Percentiles rank a stretch among this genome's conserved stretches.
Evolutionary conservation across 2,329 filamentous ascomycete genomes (phyloP).

Genomic region (Rutstroemia sp.): DNA sequence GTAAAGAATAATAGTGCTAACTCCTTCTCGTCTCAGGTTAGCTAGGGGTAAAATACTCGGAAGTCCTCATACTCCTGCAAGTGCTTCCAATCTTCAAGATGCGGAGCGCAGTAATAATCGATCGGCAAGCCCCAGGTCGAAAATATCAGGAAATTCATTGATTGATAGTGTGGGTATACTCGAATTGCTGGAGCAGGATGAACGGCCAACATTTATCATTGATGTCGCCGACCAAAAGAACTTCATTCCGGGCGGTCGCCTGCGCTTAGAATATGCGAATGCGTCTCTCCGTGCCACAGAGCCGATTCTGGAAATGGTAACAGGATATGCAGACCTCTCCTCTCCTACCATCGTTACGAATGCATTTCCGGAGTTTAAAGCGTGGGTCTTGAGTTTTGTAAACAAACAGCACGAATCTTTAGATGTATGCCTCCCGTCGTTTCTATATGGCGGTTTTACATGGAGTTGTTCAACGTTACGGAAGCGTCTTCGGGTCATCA

Average conservation of each 20-base stretch:
- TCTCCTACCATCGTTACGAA: slow-evolving; percentile 30
- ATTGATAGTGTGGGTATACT: slow-evolving; percentile 59
- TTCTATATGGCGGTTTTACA: slow-evolving; percentile 53
- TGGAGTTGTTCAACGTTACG: slow-evolving; percentile 68
- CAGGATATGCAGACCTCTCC: slow-evolving; percentile 21
- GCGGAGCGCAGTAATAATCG: neutral
- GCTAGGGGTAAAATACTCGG: slow-evolving; percentile 26
- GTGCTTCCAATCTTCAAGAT: neutral
- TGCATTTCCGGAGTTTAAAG: slow-evolving; percentile 58
- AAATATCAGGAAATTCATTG: slow-evolving; percentile 42
- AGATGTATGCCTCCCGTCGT: slow-evolving; percentile 46
- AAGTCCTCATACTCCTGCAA: slow-evolving; percentile 35
- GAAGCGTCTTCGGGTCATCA: slow-evolving; percentile 61
- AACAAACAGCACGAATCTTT: slow-evolving; percentile 43
- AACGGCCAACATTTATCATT: slow-evolving; percentile 68
- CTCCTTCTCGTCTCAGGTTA: neutral
- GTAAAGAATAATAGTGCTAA: neutral
- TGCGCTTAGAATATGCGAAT: slow-evolving; percentile 64
- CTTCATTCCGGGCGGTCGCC: slow-evolving; percentile 38
- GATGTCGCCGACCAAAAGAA: slow-evolving; percentile 56
- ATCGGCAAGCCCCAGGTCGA: neutral
- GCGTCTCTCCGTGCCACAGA: slow-evolving; percentile 48
- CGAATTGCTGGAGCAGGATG: slow-evolving; percentile 70
- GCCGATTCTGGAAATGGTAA: slow-evolving; percentile 23
- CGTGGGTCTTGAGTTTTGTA: slow-evolving; percentile 56